Conservation (phyloP, 2,329 filamentous ascomycete genomes). For the Aspergillus tanneri region DNA sequence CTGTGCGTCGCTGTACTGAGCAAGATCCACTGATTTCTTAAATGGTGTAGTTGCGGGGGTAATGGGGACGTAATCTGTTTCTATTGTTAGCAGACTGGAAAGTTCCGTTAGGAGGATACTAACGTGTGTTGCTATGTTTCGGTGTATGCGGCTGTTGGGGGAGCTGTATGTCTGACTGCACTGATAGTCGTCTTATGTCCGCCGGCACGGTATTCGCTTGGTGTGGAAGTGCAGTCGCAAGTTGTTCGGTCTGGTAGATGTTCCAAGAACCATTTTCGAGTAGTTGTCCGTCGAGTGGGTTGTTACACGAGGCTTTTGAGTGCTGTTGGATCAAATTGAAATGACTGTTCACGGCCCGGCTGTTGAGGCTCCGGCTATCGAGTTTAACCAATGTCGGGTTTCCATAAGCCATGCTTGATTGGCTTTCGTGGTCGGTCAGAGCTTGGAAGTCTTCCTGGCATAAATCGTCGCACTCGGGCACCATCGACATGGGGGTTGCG, state of each 20-base stretch:
- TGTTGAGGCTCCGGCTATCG: conserved; percentile 16
- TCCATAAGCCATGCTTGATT: conserved; percentile 22
- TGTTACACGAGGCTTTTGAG: conserved; percentile 19
- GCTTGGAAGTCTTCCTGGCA: conserved; percentile 32
- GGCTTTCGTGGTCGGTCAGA: conserved; percentile 35
- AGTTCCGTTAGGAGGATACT: conserved; percentile 27
- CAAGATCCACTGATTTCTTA: conserved; percentile 39
- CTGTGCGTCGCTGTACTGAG: conserved; percentile 40
- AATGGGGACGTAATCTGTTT: conserved; percentile 61
- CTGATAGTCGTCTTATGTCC: conserved; percentile 37
- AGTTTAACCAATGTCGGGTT: conserved; percentile 20
- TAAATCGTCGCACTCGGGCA: conserved; percentile 30
- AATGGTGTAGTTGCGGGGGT: conserved; percentile 66
- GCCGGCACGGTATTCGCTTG: conserved; percentile 24
- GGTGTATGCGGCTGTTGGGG: conserved; percentile 61
- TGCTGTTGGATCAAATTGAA: conserved; percentile 33
- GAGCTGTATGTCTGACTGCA: conserved; percentile 39
- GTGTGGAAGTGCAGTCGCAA: conserved; percentile 23
- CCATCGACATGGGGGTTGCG: conserved; percentile 26
- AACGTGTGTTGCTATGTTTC: conserved; percentile 60
- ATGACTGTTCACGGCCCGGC: conserved; percentile 23
- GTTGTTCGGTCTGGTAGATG: conserved; percentile 24
- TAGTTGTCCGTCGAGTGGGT: conserved; percentile 22
- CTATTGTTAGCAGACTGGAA: conserved; percentile 21
- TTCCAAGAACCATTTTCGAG: conserved; percentile 28